Evolutionary conservation across 805 yeast genomes (phyloP), one percentile per base, ranked within the genome.

Genomic region (Metschnikowia henanensis): DNA sequence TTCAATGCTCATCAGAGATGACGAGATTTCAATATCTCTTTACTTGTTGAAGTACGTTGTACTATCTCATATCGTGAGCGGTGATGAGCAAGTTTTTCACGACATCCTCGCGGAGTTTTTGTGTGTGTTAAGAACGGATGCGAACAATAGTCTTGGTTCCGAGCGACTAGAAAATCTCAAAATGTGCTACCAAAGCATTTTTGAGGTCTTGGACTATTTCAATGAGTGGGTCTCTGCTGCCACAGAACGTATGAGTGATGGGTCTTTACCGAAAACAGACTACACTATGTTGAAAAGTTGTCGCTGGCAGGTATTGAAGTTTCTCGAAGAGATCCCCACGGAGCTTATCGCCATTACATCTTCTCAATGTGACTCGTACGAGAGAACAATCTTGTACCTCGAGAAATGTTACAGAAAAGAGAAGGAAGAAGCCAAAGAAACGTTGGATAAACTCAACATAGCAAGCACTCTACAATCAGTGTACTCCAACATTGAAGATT

Each of bases 401-500:
- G 99, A 94, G 53, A 87, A 87, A 55, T 80, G 86, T 47, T 78
- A 77, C 47, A 66, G 90, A 29, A 65, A 52, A 9, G 48, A 37
- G 18, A 22, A 29, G 19, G 66, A 61, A 1, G 52, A 56, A 30
- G 55, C 4, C 26, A 23, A 23, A 4, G 29, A 35, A 36, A 52
- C 52, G 26, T 61, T 68, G 50, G 70, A 56, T 16, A 59, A 72
- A 40, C 64, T 53, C 64, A 70, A 57, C 49, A 69, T 66, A 55
- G 73, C 72, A 18, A 60, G 68, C 1, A 73, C 81, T 5, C 63
- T 94, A n/a, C 89, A 88, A 54, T 75, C 76, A 21, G 86, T 91
- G 70, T 94, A 94, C 61, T 84, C 96, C 6, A 84, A 80, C 45
- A 80, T 94, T 37, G 92, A 89, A 55, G 99, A 95, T 57, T 75